Base-by-base conservation (phyloP, 768 basidiomycete species). In the Mycena floridula region DNA sequence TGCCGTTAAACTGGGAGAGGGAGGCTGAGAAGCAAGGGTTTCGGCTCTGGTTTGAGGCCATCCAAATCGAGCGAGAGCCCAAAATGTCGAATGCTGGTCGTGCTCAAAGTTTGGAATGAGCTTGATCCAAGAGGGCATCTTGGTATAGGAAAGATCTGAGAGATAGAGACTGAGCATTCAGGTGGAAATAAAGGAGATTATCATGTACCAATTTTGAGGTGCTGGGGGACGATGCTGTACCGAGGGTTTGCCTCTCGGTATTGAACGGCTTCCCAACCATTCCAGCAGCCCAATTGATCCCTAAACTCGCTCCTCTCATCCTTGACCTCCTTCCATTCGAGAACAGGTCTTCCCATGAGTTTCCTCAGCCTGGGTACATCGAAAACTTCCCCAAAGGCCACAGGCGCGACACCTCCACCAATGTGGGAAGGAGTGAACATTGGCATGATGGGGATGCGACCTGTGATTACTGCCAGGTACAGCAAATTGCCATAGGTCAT, bases 401-500 rank as follows among this genome's bases (percentile, higher is more conserved):
- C 69, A 12, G 72, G 64, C 11, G 70, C 69, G n/a, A 72, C 72
- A 27, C 63, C 59, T 5, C 61, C 63, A 32, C 72, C 72, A 28
- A 82, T 67, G 47, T 82, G 79, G 9, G 76, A 73, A 0, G 81
- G 79, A 0, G 66, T 72, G 52, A 85, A 83, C 56, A 71, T 69
- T 2, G 75, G 68, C 4, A 85, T 53, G 46, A 85, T 67, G 4
- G 82, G 79, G 28, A 81, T 69, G 25, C 81, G 72, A 28, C 74
- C 72, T 7, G 80, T 79, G 49, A 85, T 66, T 26, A 76, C 43
- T 11, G 65, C 79, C 8, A 85, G 69, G 50, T 82, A 82, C 25
- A 83, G 66, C 41, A 82, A 63, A 55, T 84, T 81, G 32, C 79
- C 79, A 55, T 79, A 81, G 45, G 84, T 84, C 77, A 85, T 83